A percentile compares a stretch with the other conserved stretches of the same genome.
Evolutionary conservation across 768 basidiomycete genomes (phyloP).

Genomic region (Serendipita sp.): DNA sequence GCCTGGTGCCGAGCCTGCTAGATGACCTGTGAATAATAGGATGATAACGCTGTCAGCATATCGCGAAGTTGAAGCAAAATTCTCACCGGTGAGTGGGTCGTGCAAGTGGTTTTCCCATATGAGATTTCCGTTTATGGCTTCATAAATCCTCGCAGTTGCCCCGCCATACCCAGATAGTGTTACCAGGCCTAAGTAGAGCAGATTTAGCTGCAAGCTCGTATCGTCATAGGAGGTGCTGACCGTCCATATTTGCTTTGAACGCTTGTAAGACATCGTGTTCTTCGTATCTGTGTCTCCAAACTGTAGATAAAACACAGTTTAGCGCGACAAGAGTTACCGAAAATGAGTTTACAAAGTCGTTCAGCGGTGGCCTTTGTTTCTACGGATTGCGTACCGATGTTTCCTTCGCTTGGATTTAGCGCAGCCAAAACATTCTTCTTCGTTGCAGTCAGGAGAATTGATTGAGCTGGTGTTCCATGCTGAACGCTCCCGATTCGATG

Average conservation of each 20-base stretch:
- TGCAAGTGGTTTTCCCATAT: conserved; percentile 51
- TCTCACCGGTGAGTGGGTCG: conserved; percentile 23
- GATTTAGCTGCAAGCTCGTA: background rate
- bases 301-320: conserved; percentile 25
- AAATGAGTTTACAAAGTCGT: background rate
- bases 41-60: conserved; percentile 10
- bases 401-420: conserved; percentile 48
- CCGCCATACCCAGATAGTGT: conserved; percentile 64
- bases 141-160: conserved; percentile 50
- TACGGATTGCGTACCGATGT: conserved; percentile 33
- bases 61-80: conserved; percentile 18
- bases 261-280: conserved; percentile 46
- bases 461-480: background rate
- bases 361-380: too few relatives aligned
- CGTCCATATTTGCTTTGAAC: conserved; percentile 39
- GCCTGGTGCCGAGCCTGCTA: background rate
- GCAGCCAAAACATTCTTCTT: conserved; percentile 64
- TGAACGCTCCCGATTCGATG: conserved; percentile 30
- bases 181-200: conserved; percentile 34
- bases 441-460: conserved; percentile 41
- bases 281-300: conserved; percentile 71
- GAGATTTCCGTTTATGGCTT: conserved; percentile 44
- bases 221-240: conserved; percentile 26
- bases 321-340: background rate
- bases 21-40: background rate